These are phyloP conservation scores for Trichaptum fuscoviolaceum DNA, from an alignment of 768 basidiomycete genomes.

Conservation along the genomic window DNA sequence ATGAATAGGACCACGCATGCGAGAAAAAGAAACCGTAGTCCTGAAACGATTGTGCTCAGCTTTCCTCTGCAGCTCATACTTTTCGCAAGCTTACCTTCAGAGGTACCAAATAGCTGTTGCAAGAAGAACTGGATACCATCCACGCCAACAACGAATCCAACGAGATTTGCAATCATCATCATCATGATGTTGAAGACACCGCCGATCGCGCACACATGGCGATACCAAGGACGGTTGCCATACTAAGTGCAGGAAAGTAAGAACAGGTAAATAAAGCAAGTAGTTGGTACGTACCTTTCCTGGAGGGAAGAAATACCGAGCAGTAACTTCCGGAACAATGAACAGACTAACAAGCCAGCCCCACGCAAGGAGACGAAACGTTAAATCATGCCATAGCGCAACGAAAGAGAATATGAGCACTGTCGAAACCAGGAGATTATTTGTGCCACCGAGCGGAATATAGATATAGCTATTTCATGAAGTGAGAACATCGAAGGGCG, in stretches of 20 bases:
- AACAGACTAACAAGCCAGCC: slow-evolving; percentile 94
- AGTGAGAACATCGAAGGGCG: slow-evolving; percentile 6
- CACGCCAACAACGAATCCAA: slow-evolving; percentile 89
- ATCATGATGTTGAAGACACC: slow-evolving; percentile 79
- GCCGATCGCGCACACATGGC: slow-evolving; percentile 79
- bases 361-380: slow-evolving; percentile 85
- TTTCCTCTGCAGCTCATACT: slow-evolving; percentile 5
- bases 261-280: slow-evolving; percentile 9
- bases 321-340: slow-evolving; percentile 78
- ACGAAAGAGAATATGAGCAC: slow-evolving; percentile 91
- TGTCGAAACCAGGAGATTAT: slow-evolving; percentile 54
- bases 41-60: slow-evolving; percentile 30
- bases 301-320: slow-evolving; percentile 52
- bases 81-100: slow-evolving; percentile 44
- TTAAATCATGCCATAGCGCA: slow-evolving; percentile 95
- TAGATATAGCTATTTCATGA: slow-evolving; percentile 75
- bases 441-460: slow-evolving; percentile 79
- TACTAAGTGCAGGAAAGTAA: slow-evolving; percentile 41
- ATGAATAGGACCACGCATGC: slow-evolving; percentile 68
- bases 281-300: slow-evolving; percentile 47
- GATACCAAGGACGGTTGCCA: slow-evolving; percentile 67
- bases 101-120: slow-evolving; percentile 54
- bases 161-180: slow-evolving; percentile 90
- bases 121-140: slow-evolving; percentile 74
- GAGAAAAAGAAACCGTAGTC: slow-evolving; percentile 56